Evolutionary conservation across 371 early-diverging fungal species (phyloP), one percentile per base, ranked within the genome.

Genomic region (Mortierella sp.): DNA sequence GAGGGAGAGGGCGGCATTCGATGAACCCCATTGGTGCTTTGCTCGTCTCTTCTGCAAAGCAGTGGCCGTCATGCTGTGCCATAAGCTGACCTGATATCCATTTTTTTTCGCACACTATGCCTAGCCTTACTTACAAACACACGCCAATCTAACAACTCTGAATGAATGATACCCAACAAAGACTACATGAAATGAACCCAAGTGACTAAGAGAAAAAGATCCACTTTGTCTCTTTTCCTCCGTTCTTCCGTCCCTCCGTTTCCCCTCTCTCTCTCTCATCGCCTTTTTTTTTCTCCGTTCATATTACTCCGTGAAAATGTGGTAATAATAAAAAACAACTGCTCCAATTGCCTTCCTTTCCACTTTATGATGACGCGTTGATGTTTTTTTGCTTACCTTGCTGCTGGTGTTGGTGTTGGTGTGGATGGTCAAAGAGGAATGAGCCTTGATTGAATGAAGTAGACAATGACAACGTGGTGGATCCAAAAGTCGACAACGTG

Each of bases 401-500:
- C 14, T 55, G 55, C 14, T 31, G 55, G 8, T 29, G 31, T 13
- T n/a, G 26, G n/a, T 52, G 52, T 47, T 52, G 52, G 37, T 8
- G 39, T 19, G 7, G 22, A 22, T 34, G 22, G 61, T 22, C 37
- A 58, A 34, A 58, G 19, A 34, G 48, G 47, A n/a, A 47, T n/a
- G 47, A 47, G 16, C 47, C 47, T 22, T 47, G 19, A 47, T 47
- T 47, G 48, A 24, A 50, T 14, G 14, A 50, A 34, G 61, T 8
- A 19, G 34, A 61, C 29, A 34, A 16, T 0, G 61, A 31, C 58
- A 31, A 55, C 55, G 34, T 55, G 55, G 55, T 29, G 6, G 55
- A 55, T 55, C 55, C 55, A 55, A 55, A 58, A 58, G 61, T 58
- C 37, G 52, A 58, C 61, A 61, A 37, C 61, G 61, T 61, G 61